Evolutionary conservation across 2,329 filamentous ascomycete species (phyloP).

Genomic region (Nakataea oryzae): DNA sequence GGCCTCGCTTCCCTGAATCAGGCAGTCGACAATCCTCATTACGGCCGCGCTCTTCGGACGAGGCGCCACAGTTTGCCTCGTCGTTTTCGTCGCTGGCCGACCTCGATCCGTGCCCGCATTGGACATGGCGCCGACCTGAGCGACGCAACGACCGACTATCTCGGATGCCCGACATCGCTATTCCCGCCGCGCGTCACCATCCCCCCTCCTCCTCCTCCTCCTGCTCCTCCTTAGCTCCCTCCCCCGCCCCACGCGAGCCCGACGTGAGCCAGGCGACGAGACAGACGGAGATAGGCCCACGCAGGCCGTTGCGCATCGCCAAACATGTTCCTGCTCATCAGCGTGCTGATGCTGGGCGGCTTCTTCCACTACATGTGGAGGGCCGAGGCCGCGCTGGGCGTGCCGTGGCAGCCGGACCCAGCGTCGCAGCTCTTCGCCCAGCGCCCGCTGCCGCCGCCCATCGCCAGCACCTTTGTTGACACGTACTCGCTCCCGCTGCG

Average conservation of each 20-base stretch:
- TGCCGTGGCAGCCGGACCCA: constrained; percentile 39
- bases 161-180: neutral
- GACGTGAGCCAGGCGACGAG: neutral
- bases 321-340: constrained; percentile 23
- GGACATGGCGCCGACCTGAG: neutral
- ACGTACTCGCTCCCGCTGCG: constrained; percentile 46
- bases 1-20: neutral
- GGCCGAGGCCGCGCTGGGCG: constrained; percentile 29
- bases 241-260: neutral
- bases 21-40: neutral
- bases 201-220: neutral
- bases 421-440: constrained; percentile 35
- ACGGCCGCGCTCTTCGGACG: neutral
- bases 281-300: neutral
- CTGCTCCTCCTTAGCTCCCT: too few relatives aligned
- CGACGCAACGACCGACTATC: neutral
- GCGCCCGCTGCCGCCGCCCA: constrained; percentile 33
- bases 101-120: neutral
- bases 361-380: constrained; percentile 32
- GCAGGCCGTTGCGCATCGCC: neutral
- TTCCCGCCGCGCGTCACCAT: too few relatives aligned
- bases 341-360: constrained; percentile 23
- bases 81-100: neutral
- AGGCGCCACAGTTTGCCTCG: neutral
- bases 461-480: constrained; percentile 29